These are phyloP conservation scores for Linnemannia hyalina DNA, from an alignment of 192 early-diverging fungal species.

Conservation along the genomic window DNA sequence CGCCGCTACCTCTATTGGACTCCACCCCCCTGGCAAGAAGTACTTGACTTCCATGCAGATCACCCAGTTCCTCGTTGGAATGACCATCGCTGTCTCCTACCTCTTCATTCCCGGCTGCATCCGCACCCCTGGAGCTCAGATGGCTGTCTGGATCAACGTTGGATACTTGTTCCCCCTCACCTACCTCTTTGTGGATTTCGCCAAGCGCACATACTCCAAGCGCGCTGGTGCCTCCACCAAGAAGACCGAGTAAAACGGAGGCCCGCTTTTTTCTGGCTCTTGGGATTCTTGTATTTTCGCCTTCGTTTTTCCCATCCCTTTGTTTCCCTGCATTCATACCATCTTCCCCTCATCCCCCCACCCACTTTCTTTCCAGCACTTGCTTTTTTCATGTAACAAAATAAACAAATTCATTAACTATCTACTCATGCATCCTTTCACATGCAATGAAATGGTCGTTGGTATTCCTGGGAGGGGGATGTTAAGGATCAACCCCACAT, in stretches of 20 bases:
- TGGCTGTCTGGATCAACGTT: constrained; percentile 73
- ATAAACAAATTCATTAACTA: not conserved
- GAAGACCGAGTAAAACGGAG: constrained; percentile 32
- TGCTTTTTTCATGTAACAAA: constrained; percentile 8
- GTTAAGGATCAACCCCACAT: no score
- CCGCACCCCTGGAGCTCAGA: constrained; percentile 61
- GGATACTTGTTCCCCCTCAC: constrained; percentile 82
- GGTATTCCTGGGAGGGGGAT: no score
- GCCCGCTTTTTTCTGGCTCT: not conserved
- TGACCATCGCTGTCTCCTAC: constrained; percentile 73
- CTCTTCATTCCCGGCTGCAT: constrained; percentile 74
- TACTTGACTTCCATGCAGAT: constrained; percentile 88
- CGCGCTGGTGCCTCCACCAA: constrained; percentile 45
- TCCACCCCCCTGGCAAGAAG: constrained; percentile 85
- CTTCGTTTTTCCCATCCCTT: not conserved
- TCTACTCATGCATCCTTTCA: not conserved
- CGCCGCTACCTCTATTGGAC: constrained; percentile 77
- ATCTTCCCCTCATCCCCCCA: not conserved
- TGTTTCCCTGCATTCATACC: not conserved
- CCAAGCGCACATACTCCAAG: constrained; percentile 75
- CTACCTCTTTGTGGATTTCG: constrained; percentile 86
- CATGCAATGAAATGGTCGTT: not conserved
- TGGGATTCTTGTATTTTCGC: not conserved
- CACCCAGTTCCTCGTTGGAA: constrained; percentile 85
- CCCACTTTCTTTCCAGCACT: not conserved